phyloP scores from a whole-genome alignment of 1,139 yeast genomes.

The Yamadazyma atmosphaerica region DNA sequence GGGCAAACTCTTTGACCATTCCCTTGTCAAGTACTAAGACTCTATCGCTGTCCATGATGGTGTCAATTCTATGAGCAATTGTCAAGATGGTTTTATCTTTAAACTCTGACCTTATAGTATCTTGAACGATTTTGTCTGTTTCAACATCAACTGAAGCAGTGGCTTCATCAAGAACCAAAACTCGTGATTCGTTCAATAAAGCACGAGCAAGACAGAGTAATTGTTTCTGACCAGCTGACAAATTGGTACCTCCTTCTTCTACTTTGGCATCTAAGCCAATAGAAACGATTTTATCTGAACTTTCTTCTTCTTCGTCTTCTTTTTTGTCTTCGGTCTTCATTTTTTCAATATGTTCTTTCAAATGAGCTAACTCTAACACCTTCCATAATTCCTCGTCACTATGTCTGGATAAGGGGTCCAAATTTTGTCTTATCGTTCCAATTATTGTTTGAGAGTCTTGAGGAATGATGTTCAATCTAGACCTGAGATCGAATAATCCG shows the following conservation, averaged over 20 bases:
- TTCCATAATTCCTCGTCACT: conserved; percentile 34
- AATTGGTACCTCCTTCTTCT: conserved; percentile 35
- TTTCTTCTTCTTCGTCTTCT: conserved; percentile 22
- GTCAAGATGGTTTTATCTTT: conserved; percentile 35
- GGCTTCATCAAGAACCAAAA: conserved; percentile 38
- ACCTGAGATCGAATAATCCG: conserved; percentile 36
- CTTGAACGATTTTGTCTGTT: conserved; percentile 36
- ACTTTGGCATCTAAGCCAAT: conserved; percentile 15
- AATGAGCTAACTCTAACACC: conserved; percentile 35
- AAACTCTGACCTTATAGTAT: conserved; percentile 32
- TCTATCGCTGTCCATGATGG: conserved; percentile 36
- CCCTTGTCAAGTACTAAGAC: conserved; percentile 35
- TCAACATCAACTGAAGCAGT: conserved; percentile 41
- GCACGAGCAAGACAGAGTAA: conserved; percentile 39
- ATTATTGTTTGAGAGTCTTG: conserved; percentile 40
- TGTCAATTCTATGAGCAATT: conserved; percentile 39
- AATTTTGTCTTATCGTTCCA: conserved; percentile 35
- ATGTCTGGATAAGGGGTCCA: conserved; percentile 34
- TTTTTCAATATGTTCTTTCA: conserved; percentile 29
- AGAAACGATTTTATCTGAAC: conserved; percentile 10
- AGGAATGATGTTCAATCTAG: conserved; percentile 36
- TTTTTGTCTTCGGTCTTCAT: conserved; percentile 30
- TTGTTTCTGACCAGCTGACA: conserved; percentile 40
- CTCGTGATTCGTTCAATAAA: conserved; percentile 30
- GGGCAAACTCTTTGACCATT: conserved; percentile 30